Evolutionary conservation across 352 stramenopile genomes (phyloP).

Genomic region (Phytopythium sindhum): DNA sequence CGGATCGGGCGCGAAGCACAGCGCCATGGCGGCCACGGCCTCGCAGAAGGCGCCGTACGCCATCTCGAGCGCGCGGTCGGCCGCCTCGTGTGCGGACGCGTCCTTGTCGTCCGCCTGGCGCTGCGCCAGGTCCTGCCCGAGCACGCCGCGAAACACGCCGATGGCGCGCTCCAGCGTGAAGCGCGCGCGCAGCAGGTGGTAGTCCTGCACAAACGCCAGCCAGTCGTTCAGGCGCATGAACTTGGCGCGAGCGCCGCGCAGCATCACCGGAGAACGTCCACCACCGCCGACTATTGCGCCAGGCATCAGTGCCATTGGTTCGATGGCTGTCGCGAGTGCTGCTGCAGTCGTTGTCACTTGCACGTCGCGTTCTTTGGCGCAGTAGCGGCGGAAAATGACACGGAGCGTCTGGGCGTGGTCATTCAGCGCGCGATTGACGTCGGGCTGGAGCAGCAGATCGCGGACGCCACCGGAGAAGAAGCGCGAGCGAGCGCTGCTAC

Average conservation of each 20-base stretch:
- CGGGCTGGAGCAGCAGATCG: slow-evolving; percentile 43
- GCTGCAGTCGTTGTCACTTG: slow-evolving; percentile 14
- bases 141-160: slow-evolving; percentile 56
- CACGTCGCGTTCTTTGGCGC: slow-evolving; percentile 54
- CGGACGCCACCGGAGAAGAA: slow-evolving; percentile 42
- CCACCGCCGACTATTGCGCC: too few relatives aligned
- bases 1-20: slow-evolving; percentile 61
- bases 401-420: slow-evolving; percentile 57
- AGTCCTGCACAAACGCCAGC: slow-evolving; percentile 68
- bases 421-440: slow-evolving; percentile 51
- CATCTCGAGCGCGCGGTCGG: slow-evolving; percentile 42
- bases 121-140: slow-evolving; percentile 24
- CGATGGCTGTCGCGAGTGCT: slow-evolving; percentile 14
- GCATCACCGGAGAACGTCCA: neutral
- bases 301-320: slow-evolving; percentile 1
- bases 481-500: neutral
- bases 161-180: slow-evolving; percentile 59
- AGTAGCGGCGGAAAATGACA: slow-evolving; percentile 74
- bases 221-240: slow-evolving; percentile 70
- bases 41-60: slow-evolving; percentile 77
- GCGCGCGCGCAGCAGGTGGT: slow-evolving; percentile 53
- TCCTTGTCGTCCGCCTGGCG: slow-evolving; percentile 20
- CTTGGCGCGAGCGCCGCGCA: slow-evolving; percentile 30
- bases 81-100: neutral
- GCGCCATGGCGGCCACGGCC: slow-evolving; percentile 47